Conservation (phyloP, 2,329 filamentous ascomycete species). For the Penicillium paneum region DNA sequence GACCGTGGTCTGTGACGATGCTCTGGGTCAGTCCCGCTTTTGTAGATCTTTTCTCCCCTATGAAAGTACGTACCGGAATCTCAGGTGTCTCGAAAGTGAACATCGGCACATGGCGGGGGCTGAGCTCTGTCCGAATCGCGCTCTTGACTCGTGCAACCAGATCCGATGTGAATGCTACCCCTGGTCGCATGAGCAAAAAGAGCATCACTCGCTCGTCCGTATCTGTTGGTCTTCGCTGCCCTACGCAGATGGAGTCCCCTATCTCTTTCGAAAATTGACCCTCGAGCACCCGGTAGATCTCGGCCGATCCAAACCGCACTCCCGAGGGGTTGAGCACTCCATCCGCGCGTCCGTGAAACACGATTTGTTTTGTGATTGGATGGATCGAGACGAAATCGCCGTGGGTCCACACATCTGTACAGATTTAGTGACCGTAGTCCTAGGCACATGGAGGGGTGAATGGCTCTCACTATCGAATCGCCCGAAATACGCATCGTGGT, state of each 20-base stretch:
- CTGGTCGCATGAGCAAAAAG: constrained; percentile 57
- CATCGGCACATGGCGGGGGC: constrained; percentile 72
- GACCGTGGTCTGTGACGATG: constrained; percentile 61
- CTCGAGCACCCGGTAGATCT: constrained; percentile 70
- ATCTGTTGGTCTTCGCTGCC: constrained; percentile 63
- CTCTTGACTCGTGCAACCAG: constrained; percentile 58
- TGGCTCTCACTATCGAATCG: constrained; percentile 16
- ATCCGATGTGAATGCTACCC: constrained; percentile 9
- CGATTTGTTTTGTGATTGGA: constrained; percentile 58
- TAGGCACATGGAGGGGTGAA: neutral
- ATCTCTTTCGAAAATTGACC: constrained; percentile 50
- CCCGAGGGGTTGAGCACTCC: constrained; percentile 78
- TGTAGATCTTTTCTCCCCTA: constrained; percentile 53
- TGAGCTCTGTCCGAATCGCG: constrained; percentile 63
- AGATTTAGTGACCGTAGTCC: neutral
- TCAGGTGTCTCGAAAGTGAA: constrained; percentile 77
- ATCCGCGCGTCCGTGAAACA: constrained; percentile 50
- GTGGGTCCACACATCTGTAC: constrained; percentile 69
- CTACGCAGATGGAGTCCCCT: constrained; percentile 71
- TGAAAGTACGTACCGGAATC: constrained; percentile 53
- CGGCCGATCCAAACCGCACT: constrained; percentile 73
- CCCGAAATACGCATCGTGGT: constrained; percentile 36
- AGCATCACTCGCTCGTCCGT: constrained; percentile 57
- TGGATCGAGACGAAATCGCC: constrained; percentile 75
- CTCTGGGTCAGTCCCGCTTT: constrained; percentile 42